Percentiles rank a stretch among this genome's conserved stretches.
Conservation (phyloP, 306 rosid species). For the Vigna nakashimae region DNA sequence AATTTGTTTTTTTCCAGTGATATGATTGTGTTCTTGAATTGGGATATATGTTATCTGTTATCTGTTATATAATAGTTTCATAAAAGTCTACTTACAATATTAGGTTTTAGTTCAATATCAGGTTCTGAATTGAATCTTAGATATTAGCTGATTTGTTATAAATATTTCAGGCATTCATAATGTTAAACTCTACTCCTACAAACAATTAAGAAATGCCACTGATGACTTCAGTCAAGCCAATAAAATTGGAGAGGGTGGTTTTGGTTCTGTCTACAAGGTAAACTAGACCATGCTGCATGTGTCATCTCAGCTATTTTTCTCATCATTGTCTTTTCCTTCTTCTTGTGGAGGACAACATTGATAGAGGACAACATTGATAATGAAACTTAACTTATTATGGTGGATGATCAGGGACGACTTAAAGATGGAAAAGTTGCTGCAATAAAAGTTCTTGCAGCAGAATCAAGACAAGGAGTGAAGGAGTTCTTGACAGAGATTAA, state of each 20-base stretch:
- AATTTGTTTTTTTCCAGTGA: constrained; percentile 16
- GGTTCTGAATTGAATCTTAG: constrained; percentile 5
- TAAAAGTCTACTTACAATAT: constrained; percentile 1
- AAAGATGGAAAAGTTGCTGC: constrained; percentile 89
- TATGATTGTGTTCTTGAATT: constrained; percentile 26
- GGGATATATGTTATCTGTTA: constrained; percentile 13
- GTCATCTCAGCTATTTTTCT: constrained; percentile 13
- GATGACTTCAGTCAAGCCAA: constrained; percentile 71
- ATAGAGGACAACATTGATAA: constrained; percentile 8
- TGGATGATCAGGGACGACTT: constrained; percentile 76
- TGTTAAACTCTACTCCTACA: constrained; percentile 69
- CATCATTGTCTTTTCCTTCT: constrained; percentile 22
- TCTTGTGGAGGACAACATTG: constrained; percentile 19
- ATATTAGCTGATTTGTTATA: constrained; percentile 46
- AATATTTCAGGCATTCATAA: constrained; percentile 71
- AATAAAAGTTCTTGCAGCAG: constrained; percentile 90
- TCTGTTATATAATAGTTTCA: constrained; percentile 5
- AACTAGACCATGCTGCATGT: constrained; percentile 35
- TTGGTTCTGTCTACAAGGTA: constrained; percentile 96
- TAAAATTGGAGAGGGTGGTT: constrained; percentile 99
- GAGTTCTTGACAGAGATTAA: constrained; percentile 97
- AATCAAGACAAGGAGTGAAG: constrained; percentile 88
- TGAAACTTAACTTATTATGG: constrained; percentile 34
- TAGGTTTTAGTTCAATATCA: constrained; percentile 31
- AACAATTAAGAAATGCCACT: constrained; percentile 74